Percentiles rank a stretch among this genome's conserved stretches.
Evolutionary conservation across 345 rosid species (phyloP).

Genomic region (Pelargonium nanum): DNA sequence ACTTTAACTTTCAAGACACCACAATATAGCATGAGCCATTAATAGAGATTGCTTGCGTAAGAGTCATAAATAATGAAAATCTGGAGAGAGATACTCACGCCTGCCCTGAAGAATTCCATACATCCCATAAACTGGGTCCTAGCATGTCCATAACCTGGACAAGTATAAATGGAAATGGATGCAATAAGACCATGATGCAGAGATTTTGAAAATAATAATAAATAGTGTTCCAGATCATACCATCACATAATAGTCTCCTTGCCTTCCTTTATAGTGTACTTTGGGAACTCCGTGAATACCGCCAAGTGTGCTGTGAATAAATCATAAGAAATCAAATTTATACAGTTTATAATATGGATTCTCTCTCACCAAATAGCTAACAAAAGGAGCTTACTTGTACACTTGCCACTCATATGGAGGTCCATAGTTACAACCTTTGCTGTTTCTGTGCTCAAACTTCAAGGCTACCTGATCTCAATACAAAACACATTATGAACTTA

Average conservation of each 20-base stretch:
- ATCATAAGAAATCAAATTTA: constrained; percentile 3
- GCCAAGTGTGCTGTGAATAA: constrained; percentile 67
- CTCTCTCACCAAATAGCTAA: background rate
- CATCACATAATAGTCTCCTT: constrained; percentile 97
- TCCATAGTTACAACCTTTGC: constrained; percentile 97
- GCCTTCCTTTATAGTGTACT: constrained; percentile 88
- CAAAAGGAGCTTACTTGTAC: constrained; percentile 53
- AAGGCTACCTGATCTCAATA: constrained; percentile 62
- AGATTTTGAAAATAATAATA: background rate
- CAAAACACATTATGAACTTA: constrained; percentile 11
- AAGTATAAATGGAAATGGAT: constrained; percentile 6
- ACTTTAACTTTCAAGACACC: too few relatives aligned
- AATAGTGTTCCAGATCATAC: constrained; percentile 24
- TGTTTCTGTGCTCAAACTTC: constrained; percentile 88
- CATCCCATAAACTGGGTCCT: constrained; percentile 99
- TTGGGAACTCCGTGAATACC: constrained; percentile 93
- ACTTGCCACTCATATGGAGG: constrained; percentile 99
- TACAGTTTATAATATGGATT: background rate
- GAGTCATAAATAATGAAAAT: constrained; percentile 14
- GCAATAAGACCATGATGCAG: constrained; percentile 9
- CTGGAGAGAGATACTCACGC: constrained; percentile 42
- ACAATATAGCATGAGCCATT: background rate
- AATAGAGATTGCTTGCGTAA: background rate
- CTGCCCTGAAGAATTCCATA: constrained; percentile 89
- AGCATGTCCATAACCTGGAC: constrained; percentile 95